Evolutionary conservation across 148 eudicot genomes (phyloP).

Genomic region (Rhododendron vialii): DNA sequence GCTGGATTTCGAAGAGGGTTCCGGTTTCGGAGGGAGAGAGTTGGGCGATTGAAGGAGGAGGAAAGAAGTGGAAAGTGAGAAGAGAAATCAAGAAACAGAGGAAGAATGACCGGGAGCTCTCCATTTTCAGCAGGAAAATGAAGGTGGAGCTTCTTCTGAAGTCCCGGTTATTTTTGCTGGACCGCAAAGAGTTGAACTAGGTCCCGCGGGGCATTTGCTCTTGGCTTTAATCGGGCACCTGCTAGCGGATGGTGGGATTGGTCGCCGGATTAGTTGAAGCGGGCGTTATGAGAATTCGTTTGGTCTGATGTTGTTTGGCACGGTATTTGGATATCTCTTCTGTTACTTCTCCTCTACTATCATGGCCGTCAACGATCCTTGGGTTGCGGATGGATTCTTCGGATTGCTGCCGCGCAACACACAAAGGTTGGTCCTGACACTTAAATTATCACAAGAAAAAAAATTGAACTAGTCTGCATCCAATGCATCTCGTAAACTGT

Average conservation of each 20-base stretch:
- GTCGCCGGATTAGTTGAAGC: not conserved
- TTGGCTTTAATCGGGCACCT: not conserved
- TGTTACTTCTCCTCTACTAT: not conserved
- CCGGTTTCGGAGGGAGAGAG: conserved; percentile 43
- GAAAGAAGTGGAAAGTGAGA: conserved; percentile 20
- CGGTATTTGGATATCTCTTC: not conserved
- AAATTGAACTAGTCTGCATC: not conserved
- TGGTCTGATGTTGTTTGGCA: not conserved
- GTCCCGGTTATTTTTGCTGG: not conserved
- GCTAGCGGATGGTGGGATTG: not conserved
- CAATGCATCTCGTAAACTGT: conserved; percentile 1
- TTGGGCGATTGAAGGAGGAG: conserved; percentile 43
- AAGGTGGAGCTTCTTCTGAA: not conserved
- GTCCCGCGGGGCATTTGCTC: not conserved
- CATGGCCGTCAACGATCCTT: not conserved
- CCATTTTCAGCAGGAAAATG: conserved; percentile 23
- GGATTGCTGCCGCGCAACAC: not conserved
- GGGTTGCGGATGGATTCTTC: not conserved
- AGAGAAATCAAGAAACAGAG: conserved; percentile 27
- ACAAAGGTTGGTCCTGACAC: not conserved
- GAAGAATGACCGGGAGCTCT: conserved; percentile 18
- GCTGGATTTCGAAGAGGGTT: conserved; percentile 53
- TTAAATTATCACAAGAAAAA: not conserved
- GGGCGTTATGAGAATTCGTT: not conserved
- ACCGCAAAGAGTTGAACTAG: not conserved